These are phyloP conservation scores for Xylaria intraflava DNA, from an alignment of 495 filamentous ascomycete genomes.

Conservation along the genomic window DNA sequence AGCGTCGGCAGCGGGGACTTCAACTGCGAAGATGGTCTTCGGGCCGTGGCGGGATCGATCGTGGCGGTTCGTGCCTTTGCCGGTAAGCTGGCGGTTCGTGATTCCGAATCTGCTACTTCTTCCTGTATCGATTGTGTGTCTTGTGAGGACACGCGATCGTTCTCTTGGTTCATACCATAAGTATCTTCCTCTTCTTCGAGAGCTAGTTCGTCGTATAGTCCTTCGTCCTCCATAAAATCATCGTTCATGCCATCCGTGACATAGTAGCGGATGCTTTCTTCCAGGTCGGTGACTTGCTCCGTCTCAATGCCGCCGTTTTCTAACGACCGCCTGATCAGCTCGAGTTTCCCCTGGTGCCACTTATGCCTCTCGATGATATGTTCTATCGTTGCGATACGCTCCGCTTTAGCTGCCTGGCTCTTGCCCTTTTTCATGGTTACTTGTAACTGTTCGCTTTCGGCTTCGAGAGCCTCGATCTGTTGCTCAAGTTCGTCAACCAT, in stretches of 20 bases:
- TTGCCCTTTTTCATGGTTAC: constrained; percentile 92
- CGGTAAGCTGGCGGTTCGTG: constrained; percentile 42
- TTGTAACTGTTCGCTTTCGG: constrained; percentile 79
- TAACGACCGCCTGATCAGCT: constrained; percentile 79
- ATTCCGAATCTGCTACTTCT: constrained; percentile 61
- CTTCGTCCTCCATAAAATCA: constrained; percentile 86
- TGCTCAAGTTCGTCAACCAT: constrained; percentile 92
- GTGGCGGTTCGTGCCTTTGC: constrained; percentile 51
- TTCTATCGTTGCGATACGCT: constrained; percentile 81
- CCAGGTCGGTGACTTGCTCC: constrained; percentile 74
- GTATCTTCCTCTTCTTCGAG: constrained; percentile 82
- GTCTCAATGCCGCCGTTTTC: constrained; percentile 88
- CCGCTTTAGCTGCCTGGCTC: constrained; percentile 71
- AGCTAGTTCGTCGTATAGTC: constrained; percentile 88
- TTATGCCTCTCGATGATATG: constrained; percentile 85
- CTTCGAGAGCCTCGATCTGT: constrained; percentile 87
- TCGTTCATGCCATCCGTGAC: constrained; percentile 81
- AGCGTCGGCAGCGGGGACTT: constrained; percentile 89
- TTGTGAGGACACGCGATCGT: constrained; percentile 86
- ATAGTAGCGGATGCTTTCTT: constrained; percentile 92
- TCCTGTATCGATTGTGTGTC: constrained; percentile 91
- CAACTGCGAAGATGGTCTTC: constrained; percentile 83
- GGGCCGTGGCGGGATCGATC: constrained; percentile 44
- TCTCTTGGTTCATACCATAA: constrained; percentile 75
- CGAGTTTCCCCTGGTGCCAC: constrained; percentile 89